Conservation (phyloP, 257 asterid species). For the Knoxia roxburghii region DNA sequence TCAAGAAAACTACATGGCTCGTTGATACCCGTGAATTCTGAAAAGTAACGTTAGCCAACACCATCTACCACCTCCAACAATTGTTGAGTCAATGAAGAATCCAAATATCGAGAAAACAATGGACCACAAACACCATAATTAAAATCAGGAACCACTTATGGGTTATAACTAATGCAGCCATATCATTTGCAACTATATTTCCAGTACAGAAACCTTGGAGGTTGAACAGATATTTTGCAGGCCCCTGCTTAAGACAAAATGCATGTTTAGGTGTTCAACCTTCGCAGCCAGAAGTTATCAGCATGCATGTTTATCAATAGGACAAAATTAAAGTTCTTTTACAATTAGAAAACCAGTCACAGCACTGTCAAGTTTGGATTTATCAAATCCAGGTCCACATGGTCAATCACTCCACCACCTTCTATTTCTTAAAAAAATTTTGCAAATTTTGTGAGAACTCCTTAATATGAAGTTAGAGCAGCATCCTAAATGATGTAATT, state of each 20-base stretch:
- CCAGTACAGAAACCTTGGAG: not conserved
- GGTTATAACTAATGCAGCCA: not conserved
- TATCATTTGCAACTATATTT: not conserved
- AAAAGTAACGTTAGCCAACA: not conserved
- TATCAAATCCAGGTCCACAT: not conserved
- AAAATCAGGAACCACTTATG: not conserved
- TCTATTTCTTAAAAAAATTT: too few relatives aligned
- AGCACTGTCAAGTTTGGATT: not conserved
- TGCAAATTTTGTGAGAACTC: too few relatives aligned
- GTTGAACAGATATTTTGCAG: too few relatives aligned
- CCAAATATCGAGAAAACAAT: too few relatives aligned
- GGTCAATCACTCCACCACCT: too few relatives aligned
- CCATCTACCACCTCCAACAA: not conserved
- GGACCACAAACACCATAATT: too few relatives aligned
- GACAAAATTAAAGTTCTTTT: not conserved
- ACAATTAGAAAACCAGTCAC: not conserved
- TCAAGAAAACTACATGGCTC: too few relatives aligned
- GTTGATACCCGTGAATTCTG: not conserved
- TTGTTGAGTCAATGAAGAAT: not conserved
- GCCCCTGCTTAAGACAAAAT: not conserved
- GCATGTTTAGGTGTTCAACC: not conserved
- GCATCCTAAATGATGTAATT: not conserved
- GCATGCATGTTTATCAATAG: too few relatives aligned
- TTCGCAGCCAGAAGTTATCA: not conserved
- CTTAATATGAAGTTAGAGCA: not conserved